A percentile compares a stretch with the other conserved stretches of the same genome.
These are phyloP conservation scores for Ulmus americana DNA, from an alignment of 331 rosid genomes.

Conservation along the genomic window DNA sequence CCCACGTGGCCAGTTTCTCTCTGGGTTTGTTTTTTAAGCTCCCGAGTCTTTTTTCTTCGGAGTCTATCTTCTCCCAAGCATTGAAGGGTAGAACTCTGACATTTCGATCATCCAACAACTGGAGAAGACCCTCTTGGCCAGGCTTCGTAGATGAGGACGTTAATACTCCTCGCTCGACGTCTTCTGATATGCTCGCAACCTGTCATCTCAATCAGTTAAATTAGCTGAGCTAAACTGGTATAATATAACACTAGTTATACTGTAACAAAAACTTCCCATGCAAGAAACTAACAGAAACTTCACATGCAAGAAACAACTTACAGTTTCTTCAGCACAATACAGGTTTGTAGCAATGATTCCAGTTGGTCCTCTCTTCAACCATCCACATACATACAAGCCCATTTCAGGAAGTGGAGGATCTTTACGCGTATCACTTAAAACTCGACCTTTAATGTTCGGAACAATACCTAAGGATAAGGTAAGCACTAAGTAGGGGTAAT, in stretches of 20 bases:
- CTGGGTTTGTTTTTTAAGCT: constrained; percentile 56
- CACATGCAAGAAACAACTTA: constrained; percentile 29
- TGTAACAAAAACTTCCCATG: not conserved
- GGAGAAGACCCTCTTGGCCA: constrained; percentile 69
- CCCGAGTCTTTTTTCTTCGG: constrained; percentile 65
- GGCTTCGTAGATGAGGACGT: constrained; percentile 39
- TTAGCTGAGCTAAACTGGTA: constrained; percentile 3
- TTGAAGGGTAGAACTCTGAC: constrained; percentile 47
- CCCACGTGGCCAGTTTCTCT: constrained; percentile 63
- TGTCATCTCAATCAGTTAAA: constrained; percentile 29
- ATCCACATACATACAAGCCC: constrained; percentile 86
- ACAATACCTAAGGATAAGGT: constrained; percentile 50
- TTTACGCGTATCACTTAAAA: constrained; percentile 37
- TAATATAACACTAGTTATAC: not conserved
- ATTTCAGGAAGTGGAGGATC: constrained; percentile 45
- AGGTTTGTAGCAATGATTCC: constrained; percentile 89
- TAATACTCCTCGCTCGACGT: constrained; percentile 46
- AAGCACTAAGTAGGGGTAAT: no score
- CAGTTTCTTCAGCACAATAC: constrained; percentile 88
- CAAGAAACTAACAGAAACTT: constrained; percentile 15
- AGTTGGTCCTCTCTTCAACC: constrained; percentile 95
- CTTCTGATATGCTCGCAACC: constrained; percentile 79
- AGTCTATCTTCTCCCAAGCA: constrained; percentile 79
- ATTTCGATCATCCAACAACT: constrained; percentile 47
- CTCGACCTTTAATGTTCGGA: constrained; percentile 76